Base-by-base conservation (phyloP, 2,329 filamentous ascomycete species). In the Colletotrichum sp. region DNA sequence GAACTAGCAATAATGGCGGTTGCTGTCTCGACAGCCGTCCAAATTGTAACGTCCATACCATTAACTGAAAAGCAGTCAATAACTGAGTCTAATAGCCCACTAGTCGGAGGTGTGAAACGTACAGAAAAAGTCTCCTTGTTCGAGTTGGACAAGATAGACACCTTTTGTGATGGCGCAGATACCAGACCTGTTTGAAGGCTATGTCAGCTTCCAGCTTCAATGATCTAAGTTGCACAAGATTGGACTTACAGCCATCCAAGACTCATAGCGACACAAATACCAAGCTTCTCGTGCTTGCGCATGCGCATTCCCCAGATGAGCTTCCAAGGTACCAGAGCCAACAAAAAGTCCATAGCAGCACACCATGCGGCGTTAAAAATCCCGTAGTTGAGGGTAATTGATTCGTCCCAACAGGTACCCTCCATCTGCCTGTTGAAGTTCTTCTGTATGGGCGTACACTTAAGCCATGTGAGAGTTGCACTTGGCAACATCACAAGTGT, bases 321-420 rank as follows among this genome's bases (percentile, higher is more conserved):
- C 61, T 79, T 79, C 82, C 82, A 83, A 0, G 82, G 82, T 4
- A 83, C 63, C 32, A 80, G 63, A 2, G 82, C 82, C 55, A 83
- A 74, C 5, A 76, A 60, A 12, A 83, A 81, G 75, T 83, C 81
- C 55, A 79, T 75, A 2, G 78, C 78, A 76, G 70, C 66, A 5
- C 73, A 72, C 73, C 73, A 75, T 4, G 69, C 61, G 1, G 63
- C 69, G 32, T 68, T 75, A 60, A 79, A 68, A 11, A 77, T 76
- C 15, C 65, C 68, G 55, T 72, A 77, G 27, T 73, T 72, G 9
- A 78, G 66, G 9, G 74, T 69, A 3, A 76, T 67, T 1, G 68
- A 34, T 15, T 66, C 22, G 19, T 77, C 72, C 77, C 75, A 80
- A 68, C 81, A 82, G 3, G 77, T 77, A 1, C 79, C 81, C 28